phyloP scores from a whole-genome alignment of 2,329 filamentous ascomycete genomes.

The Aureobasidium sp. region DNA sequence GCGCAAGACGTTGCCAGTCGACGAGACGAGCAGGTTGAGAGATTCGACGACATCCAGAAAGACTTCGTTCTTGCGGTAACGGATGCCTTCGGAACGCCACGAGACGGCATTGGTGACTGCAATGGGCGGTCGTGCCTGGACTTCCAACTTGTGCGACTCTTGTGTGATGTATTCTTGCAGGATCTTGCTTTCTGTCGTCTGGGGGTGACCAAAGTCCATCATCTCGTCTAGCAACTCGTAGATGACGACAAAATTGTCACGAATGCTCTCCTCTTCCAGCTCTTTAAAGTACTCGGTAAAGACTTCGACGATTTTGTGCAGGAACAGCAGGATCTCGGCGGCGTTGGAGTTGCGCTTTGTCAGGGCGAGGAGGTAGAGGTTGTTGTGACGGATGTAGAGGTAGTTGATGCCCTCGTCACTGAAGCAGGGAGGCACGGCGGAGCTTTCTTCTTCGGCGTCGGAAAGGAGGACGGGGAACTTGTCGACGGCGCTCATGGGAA shows the following conservation, averaged over 20 bases:
- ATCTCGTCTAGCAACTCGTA: slow-evolving; percentile 98
- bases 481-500: slow-evolving; percentile 98
- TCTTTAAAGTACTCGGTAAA: slow-evolving; percentile 99
- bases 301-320: slow-evolving; percentile 96
- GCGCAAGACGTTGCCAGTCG: slow-evolving; percentile 88
- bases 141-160: slow-evolving; percentile 96
- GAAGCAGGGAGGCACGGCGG: slow-evolving; percentile 94
- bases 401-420: slow-evolving; percentile 99
- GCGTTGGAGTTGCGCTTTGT: slow-evolving; percentile 99
- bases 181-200: slow-evolving; percentile 98
- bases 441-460: slow-evolving; percentile 98
- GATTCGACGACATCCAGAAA: slow-evolving; percentile 97
- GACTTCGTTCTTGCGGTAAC: slow-evolving; percentile 98
- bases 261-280: slow-evolving; percentile 94
- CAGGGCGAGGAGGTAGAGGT: slow-evolving; percentile 93
- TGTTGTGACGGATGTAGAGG: slow-evolving; percentile 98
- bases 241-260: slow-evolving; percentile 98
- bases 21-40: slow-evolving; percentile 87
- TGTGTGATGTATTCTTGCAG: slow-evolving; percentile 95
- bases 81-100: slow-evolving; percentile 95
- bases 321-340: slow-evolving; percentile 93
- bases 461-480: slow-evolving; percentile 93
- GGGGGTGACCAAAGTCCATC: slow-evolving; percentile 99
- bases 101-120: slow-evolving; percentile 97
- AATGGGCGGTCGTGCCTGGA: slow-evolving; percentile 91